Conservation (phyloP, 768 basidiomycete species). For the Zangia roseola region DNA sequence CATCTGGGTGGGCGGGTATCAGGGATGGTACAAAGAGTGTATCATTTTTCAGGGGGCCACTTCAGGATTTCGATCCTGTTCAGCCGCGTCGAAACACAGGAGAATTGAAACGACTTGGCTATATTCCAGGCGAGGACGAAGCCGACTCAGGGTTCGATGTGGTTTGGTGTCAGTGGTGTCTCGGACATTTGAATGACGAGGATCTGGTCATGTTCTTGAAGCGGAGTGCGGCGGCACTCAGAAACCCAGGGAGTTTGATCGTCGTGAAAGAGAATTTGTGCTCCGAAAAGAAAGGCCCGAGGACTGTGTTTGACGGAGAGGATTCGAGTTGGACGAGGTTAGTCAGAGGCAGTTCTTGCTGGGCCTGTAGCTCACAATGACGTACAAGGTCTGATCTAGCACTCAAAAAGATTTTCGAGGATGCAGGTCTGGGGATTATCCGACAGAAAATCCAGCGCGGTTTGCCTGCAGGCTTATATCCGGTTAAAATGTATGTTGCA, state of each 20-base stretch:
- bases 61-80: slow-evolving; percentile 80
- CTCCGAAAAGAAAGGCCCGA: slow-evolving; percentile 53
- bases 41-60: slow-evolving; percentile 72
- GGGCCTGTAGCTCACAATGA: slow-evolving; percentile 3
- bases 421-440: slow-evolving; percentile 71
- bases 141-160: slow-evolving; percentile 75
- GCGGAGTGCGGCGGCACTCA: slow-evolving; percentile 59
- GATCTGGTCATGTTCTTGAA: slow-evolving; percentile 79
- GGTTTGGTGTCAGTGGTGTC: slow-evolving; percentile 97
- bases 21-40: slow-evolving; percentile 64
- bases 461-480: slow-evolving; percentile 76
- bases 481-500: slow-evolving; percentile 76
- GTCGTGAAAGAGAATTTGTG: slow-evolving; percentile 94
- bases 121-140: slow-evolving; percentile 53
- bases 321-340: slow-evolving; percentile 93
- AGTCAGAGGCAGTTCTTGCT: background rate
- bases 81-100: slow-evolving; percentile 36
- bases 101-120: slow-evolving; percentile 68
- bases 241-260: slow-evolving; percentile 56
- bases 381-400: slow-evolving; percentile 77
- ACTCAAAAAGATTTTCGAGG: slow-evolving; percentile 74
- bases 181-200: slow-evolving; percentile 76
- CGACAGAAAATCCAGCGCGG: slow-evolving; percentile 80
- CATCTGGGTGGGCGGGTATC: slow-evolving; percentile 64
- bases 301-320: slow-evolving; percentile 70